phyloP scores from a whole-genome alignment of 1,284 basidiomycete species.

The Athelia sp. region DNA sequence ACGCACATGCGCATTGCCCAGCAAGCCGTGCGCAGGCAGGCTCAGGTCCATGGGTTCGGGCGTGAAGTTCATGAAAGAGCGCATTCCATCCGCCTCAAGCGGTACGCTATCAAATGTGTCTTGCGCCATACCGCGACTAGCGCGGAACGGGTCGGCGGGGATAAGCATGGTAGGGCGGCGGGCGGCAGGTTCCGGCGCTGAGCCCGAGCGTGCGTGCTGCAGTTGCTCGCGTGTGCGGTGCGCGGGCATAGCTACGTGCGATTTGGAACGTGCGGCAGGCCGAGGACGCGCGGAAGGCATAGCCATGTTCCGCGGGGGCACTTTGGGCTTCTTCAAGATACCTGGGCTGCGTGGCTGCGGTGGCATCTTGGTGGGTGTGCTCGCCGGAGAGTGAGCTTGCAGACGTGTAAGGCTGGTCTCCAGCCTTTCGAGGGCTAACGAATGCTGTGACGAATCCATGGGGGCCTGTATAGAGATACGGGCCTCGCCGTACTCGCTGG shows the following conservation, averaged over 20 bases:
- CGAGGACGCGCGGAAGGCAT: too few species aligned
- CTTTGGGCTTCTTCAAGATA: too few species aligned
- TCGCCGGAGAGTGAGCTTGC: background rate
- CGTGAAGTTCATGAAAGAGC: constrained; percentile 27
- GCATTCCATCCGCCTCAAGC: constrained; percentile 12
- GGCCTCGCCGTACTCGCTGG: background rate
- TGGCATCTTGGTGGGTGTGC: too few species aligned
- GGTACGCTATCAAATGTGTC: constrained; percentile 4
- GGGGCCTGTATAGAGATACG: background rate
- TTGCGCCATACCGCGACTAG: constrained; percentile 13
- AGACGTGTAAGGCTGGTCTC: background rate
- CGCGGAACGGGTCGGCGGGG: constrained; percentile 10
- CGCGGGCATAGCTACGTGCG: too few species aligned
- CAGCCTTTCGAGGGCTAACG: background rate
- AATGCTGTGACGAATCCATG: background rate
- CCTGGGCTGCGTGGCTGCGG: too few species aligned
- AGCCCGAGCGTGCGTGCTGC: too few species aligned
- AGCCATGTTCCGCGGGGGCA: too few species aligned
- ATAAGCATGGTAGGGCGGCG: too few species aligned
- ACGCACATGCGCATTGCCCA: background rate
- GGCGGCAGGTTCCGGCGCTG: too few species aligned
- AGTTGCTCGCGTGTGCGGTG: too few species aligned
- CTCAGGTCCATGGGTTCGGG: constrained; percentile 7
- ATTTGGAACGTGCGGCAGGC: too few species aligned
- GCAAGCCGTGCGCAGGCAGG: too few species aligned